Evolutionary conservation across 108 stramenopile species (phyloP), one percentile per base, ranked within the genome.

Genomic region (Cyclotella atomus): DNA sequence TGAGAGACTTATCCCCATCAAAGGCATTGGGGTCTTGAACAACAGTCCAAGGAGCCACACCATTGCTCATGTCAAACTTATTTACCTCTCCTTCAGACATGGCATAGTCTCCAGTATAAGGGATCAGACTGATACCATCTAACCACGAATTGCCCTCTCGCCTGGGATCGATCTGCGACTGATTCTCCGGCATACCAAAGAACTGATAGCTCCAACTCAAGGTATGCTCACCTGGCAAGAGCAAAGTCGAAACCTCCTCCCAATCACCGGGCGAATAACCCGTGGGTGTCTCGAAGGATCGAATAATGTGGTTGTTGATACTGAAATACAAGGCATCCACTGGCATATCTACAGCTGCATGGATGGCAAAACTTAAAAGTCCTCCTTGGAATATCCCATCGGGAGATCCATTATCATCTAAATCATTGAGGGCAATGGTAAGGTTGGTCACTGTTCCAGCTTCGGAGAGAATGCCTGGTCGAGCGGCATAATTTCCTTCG

Each of bases 131-230:
- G 4, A 79, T 62, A 47, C 62, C 78, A 54, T 79, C 78, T 15
- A 79, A 19, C 78, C 78, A 79, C 29, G 78, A 68, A 68, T 79
- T 79, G 3, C 70, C 78, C 28, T 16, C 70, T 7, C 78, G 54
- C 19, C 71, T 38, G 20, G 32, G 33, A 44, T 60, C 44, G 19
- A 61, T 36, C 2, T 28, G 49, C 2, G 43, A 23, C 7, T 44
- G 27, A 34, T 65, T 44, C 4, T 45, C 59, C 29, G 45, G 53
- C 16, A 35, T 38, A 44, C 78, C 78, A 29, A 49, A 59, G 21
- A 52, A 71, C 38, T 79, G 78, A 68, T 79, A 79, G 14, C 65
- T 66, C 78, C 78, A 79, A 64, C 70, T 72, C 3, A 79, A 53
- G 1, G 24, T 38, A 41, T 79, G 65, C 27, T 72, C 65, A 16